These are phyloP conservation scores for Beauveria australis DNA, from an alignment of 2,329 filamentous ascomycete species.

Conservation along the genomic window DNA sequence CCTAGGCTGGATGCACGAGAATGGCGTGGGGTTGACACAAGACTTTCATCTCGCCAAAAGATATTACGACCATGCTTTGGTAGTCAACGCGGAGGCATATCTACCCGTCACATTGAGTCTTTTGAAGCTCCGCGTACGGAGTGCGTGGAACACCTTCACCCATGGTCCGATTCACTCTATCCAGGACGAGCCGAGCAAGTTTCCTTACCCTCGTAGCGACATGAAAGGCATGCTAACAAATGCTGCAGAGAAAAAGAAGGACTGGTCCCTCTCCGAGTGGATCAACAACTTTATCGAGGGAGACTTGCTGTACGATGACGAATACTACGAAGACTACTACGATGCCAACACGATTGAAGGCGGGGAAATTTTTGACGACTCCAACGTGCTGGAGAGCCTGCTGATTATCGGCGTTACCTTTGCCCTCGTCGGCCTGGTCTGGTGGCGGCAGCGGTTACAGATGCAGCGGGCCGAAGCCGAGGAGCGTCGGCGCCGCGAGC, in stretches of 20 bases:
- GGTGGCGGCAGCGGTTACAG: slow-evolving; percentile 68
- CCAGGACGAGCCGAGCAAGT: slow-evolving; percentile 73
- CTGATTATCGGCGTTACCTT: slow-evolving; percentile 73
- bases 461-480: slow-evolving; percentile 38
- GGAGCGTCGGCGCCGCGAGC: slow-evolving; percentile 24
- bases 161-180: slow-evolving; percentile 90
- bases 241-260: slow-evolving; percentile 53
- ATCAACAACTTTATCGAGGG: slow-evolving; percentile 74
- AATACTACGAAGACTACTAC: slow-evolving; percentile 45
- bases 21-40: slow-evolving; percentile 83
- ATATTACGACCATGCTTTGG: slow-evolving; percentile 87
- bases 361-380: slow-evolving; percentile 61
- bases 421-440: slow-evolving; percentile 68
- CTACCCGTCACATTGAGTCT: slow-evolving; percentile 84
- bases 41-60: slow-evolving; percentile 96
- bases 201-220: slow-evolving; percentile 20
- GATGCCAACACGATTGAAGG: slow-evolving; percentile 44
- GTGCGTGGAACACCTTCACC: slow-evolving; percentile 90
- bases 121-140: slow-evolving; percentile 73
- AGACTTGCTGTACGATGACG: slow-evolving; percentile 56
- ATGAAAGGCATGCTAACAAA: not conserved
- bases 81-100: slow-evolving; percentile 89
- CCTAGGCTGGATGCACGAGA: slow-evolving; percentile 98
- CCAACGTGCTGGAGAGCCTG: slow-evolving; percentile 74
- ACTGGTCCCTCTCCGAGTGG: slow-evolving; percentile 80